Conservation (phyloP, 345 rosid species). For the Diplotaxis tenuifolia region DNA sequence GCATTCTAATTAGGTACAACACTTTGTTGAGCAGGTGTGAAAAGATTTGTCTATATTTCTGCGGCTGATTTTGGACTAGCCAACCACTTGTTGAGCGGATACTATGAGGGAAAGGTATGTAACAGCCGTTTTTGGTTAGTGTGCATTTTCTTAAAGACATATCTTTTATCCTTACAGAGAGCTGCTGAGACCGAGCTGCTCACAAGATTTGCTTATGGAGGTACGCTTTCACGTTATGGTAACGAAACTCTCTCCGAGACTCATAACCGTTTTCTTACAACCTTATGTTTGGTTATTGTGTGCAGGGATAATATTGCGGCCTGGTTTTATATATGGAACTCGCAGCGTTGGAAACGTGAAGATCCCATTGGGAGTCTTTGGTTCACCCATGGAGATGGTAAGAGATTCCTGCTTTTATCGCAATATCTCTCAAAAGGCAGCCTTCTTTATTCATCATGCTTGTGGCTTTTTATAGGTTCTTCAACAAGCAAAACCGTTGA, state of each 20-base stretch:
- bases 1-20: no score
- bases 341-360: constrained; percentile 77
- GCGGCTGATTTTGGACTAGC: constrained; percentile 90
- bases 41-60: constrained; percentile 82
- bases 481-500: constrained; percentile 59
- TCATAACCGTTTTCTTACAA: background rate
- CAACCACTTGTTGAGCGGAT: constrained; percentile 76
- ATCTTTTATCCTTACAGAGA: constrained; percentile 50
- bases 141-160: background rate
- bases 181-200: constrained; percentile 94
- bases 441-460: background rate
- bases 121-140: background rate
- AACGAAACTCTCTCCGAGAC: background rate
- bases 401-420: background rate
- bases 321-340: constrained; percentile 94
- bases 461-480: constrained; percentile 45
- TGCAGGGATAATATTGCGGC: constrained; percentile 86
- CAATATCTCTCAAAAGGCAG: background rate
- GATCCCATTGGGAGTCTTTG: constrained; percentile 78
- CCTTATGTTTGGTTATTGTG: background rate
- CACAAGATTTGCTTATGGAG: constrained; percentile 88
- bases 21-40: no score
- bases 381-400: constrained; percentile 94
- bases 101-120: constrained; percentile 82
- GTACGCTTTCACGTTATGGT: constrained; percentile 38